Percentiles rank a stretch among this genome's conserved stretches.
Evolutionary conservation across 2,329 filamentous ascomycete species (phyloP).

Genomic region (Aspergillus novoparasiticus): DNA sequence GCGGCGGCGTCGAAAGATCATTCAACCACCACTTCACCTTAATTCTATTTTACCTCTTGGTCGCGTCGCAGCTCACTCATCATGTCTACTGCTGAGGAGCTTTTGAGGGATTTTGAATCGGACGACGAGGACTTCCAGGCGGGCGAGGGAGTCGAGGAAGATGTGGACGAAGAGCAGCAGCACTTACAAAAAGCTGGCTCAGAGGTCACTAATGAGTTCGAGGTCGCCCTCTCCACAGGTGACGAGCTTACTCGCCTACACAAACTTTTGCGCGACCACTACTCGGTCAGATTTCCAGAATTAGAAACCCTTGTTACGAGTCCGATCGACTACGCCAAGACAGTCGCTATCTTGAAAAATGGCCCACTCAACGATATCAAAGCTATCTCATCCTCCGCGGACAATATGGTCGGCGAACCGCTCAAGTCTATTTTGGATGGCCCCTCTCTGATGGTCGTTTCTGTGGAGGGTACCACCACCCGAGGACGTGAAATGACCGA

Average conservation of each 20-base stretch:
- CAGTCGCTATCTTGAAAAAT: conserved; percentile 90
- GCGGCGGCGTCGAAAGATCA: not conserved
- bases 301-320: conserved; percentile 88
- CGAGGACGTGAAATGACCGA: conserved; percentile 75
- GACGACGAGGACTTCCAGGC: conserved; percentile 73
- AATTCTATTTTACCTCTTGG: not conserved
- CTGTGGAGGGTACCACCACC: conserved; percentile 89
- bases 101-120: conserved; percentile 82
- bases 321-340: conserved; percentile 92
- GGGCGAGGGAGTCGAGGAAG: conserved; percentile 65
- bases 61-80: not conserved
- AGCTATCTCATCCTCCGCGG: conserved; percentile 70
- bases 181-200: conserved; percentile 63
- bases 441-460: conserved; percentile 91
- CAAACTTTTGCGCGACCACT: conserved; percentile 95
- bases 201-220: conserved; percentile 74
- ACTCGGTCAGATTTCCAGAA: conserved; percentile 90
- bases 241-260: conserved; percentile 91
- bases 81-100: conserved; percentile 62
- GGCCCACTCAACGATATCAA: conserved; percentile 89
- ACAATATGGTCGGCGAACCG: conserved; percentile 75
- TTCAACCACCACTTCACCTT: not conserved
- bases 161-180: conserved; percentile 58
- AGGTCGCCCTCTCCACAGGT: conserved; percentile 91
- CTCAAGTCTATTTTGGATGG: conserved; percentile 83